Conservation (phyloP, 2,329 filamentous ascomycete species). For the Trichoderma lentiforme region DNA sequence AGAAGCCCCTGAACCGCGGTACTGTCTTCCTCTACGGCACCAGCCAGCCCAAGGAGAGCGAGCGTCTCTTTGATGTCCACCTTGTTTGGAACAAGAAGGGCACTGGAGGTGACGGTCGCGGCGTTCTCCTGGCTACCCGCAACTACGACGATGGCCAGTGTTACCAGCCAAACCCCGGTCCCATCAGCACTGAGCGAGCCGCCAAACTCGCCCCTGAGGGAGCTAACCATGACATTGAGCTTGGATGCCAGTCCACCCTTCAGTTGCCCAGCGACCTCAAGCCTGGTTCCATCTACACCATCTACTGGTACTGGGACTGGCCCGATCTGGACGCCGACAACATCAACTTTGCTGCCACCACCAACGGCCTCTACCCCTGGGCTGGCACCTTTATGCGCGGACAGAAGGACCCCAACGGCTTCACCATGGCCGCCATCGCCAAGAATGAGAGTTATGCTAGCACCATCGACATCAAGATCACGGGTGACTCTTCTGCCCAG, state of each 20-base stretch:
- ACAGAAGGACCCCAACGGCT: constrained; percentile 36
- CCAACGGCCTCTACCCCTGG: constrained; percentile 42
- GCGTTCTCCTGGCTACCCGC: constrained; percentile 70
- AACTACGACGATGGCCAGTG: constrained; percentile 90
- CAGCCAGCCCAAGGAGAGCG: constrained; percentile 49
- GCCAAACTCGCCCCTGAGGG: constrained; percentile 52
- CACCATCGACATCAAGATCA: constrained; percentile 40
- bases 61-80: constrained; percentile 62
- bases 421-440: constrained; percentile 33
- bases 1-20: constrained; percentile 64
- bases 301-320: constrained; percentile 99
- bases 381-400: constrained; percentile 41
- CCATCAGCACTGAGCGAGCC: constrained; percentile 59
- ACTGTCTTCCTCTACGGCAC: constrained; percentile 76
- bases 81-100: constrained; percentile 75
- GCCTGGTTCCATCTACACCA: constrained; percentile 65
- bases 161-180: constrained; percentile 67
- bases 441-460: constrained; percentile 43
- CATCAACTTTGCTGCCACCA: constrained; percentile 39
- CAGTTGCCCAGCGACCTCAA: constrained; percentile 65
- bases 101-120: constrained; percentile 74
- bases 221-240: constrained; percentile 52
- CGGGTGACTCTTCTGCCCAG: constrained; percentile 25
- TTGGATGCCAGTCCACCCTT: constrained; percentile 80
- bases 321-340: constrained; percentile 52